Evolutionary conservation across 371 early-diverging fungal genomes (phyloP), one percentile per base, ranked within the genome.

Genomic region (Mycotypha africana): DNA sequence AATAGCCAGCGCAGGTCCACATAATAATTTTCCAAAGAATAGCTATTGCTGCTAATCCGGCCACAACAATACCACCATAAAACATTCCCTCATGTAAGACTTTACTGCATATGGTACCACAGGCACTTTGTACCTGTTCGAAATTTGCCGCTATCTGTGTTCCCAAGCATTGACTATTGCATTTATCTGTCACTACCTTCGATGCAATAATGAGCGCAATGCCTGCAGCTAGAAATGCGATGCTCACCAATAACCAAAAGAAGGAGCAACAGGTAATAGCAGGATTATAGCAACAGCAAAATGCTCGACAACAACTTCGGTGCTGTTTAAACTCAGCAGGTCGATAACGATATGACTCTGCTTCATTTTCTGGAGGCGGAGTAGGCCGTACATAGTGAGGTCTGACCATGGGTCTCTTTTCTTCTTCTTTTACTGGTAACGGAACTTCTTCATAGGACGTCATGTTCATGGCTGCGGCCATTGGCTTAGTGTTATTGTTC

Each of bases 11-110:
- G 40, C 63, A 63, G 0, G 49, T 52, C 63, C 63, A 63, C 56
- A 54, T 53, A 8, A 66, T 36, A 0, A 52, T 16, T 17, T 49
- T 47, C 67, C 67, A 66, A 2, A 66, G 15, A 10, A 59, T 25
- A 28, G 56, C 53, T 16, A 59, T 47, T 7, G 45, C 62, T 21
- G 60, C 62, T 20, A 66, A 31, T 14, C 45, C 53, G 4, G 67
- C 53, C 10, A 66, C 63, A 21, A 38, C 67, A 30, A 51, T 48
- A 32, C 67, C 67, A 46, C 67, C 60, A 34, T 66, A 66, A 5
- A 66, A 46, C 43, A 66, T 15, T n/a, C 41, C 65, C 42, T 65
- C 53, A 41, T 65, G 58, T 16, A 60, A 38, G 6, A 65, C 58
- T 17, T 40, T 51, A 38, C 38, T 54, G 46, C 65, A 65, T 8